Evolutionary conservation across 1,139 yeast genomes (phyloP).

Genomic region (Debaryomyces psychrophilus): DNA sequence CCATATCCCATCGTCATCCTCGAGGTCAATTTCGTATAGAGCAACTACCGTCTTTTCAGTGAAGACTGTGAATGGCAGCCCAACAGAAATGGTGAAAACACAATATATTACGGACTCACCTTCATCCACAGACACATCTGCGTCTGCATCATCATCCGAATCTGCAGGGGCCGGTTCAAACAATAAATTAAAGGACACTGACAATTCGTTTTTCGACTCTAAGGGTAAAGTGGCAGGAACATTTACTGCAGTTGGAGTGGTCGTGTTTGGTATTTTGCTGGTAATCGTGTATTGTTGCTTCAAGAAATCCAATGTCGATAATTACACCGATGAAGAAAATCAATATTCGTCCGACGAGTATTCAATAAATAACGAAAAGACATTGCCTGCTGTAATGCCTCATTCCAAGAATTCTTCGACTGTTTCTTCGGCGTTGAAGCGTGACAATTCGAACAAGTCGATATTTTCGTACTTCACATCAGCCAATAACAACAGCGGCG

Average conservation of each 20-base stretch:
- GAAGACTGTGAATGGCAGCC: conserved; percentile 31
- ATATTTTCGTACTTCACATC: conserved; percentile 34
- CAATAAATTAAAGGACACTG: conserved; percentile 16
- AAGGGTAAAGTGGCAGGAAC: conserved; percentile 75
- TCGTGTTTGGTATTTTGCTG: conserved; percentile 43
- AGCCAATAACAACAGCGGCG: conserved; percentile 25
- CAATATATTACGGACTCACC: conserved; percentile 23
- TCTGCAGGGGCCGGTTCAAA: conserved; percentile 13
- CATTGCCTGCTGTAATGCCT: conserved; percentile 17
- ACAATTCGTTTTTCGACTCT: conserved; percentile 50
- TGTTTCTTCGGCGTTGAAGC: conserved; percentile 24
- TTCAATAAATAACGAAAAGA: conserved; percentile 27
- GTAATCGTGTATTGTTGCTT: conserved; percentile 44
- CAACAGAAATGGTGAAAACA: conserved; percentile 24
- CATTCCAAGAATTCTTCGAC: conserved; percentile 19
- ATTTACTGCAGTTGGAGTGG: conserved; percentile 68
- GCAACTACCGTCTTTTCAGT: conserved; percentile 20
- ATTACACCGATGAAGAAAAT: conserved; percentile 45
- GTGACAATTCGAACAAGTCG: conserved; percentile 43
- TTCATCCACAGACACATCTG: conserved; percentile 11
- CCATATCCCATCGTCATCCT: conserved; percentile 14
- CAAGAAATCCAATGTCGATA: conserved; percentile 25
- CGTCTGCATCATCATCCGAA: conserved; percentile 11
- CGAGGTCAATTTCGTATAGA: conserved; percentile 8
- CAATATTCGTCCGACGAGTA: conserved; percentile 37